These are phyloP conservation scores for Houttuynia cordata DNA, from an alignment of 164 flowering plant genomes.

Conservation along the genomic window DNA sequence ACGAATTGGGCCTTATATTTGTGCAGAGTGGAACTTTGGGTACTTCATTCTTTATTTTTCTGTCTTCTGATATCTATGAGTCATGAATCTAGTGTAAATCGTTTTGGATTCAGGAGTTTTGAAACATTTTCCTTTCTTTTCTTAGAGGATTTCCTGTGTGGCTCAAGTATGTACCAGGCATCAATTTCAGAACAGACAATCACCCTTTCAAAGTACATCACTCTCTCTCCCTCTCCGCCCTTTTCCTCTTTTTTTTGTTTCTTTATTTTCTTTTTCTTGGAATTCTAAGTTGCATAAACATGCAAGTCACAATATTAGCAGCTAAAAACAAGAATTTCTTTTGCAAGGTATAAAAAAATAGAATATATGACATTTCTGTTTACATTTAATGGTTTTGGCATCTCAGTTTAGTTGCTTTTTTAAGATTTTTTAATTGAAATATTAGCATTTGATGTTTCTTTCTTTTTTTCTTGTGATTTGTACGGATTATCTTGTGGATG, in stretches of 20 bases:
- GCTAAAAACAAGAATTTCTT: no score
- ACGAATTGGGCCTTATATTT: slow-evolving; percentile 80
- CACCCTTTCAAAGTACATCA: slow-evolving; percentile 65
- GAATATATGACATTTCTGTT: no score
- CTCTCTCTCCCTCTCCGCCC: no score
- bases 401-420: no score
- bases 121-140: neutral
- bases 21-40: slow-evolving; percentile 84
- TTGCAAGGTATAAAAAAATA: no score
- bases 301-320: no score
- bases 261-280: neutral
- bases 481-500: neutral
- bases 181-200: slow-evolving; percentile 73
- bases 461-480: no score
- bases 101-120: neutral
- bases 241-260: neutral
- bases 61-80: no score
- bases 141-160: slow-evolving; percentile 90
- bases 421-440: no score
- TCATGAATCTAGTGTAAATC: neutral
- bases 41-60: slow-evolving; percentile 12
- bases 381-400: no score
- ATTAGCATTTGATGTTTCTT: no score
- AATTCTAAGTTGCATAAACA: neutral
- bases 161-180: slow-evolving; percentile 80